These are phyloP conservation scores for Cynara cardunculus DNA, from an alignment of 129 eudicot genomes.

Conservation along the genomic window DNA sequence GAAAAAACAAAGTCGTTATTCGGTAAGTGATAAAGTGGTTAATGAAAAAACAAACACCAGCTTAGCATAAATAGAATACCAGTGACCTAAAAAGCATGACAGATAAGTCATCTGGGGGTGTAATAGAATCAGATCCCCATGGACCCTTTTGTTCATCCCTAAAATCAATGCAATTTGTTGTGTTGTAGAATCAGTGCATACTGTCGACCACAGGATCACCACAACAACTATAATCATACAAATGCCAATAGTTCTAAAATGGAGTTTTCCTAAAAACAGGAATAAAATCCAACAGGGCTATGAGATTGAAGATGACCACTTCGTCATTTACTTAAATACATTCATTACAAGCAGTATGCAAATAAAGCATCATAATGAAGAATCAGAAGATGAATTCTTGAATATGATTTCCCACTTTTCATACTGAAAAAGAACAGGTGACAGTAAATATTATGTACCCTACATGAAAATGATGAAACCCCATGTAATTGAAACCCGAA, in stretches of 20 bases:
- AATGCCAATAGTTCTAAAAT: background rate
- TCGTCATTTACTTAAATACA: background rate
- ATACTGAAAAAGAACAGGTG: background rate
- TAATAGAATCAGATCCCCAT: too few relatives aligned
- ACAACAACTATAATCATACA: too few relatives aligned
- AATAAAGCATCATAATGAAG: background rate
- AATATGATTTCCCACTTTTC: constrained; percentile 5
- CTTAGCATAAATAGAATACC: too few relatives aligned
- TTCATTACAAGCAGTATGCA: background rate
- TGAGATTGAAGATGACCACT: background rate
- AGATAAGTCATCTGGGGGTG: too few relatives aligned
- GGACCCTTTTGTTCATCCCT: too few relatives aligned
- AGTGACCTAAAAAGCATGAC: too few relatives aligned
- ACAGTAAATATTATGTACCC: constrained; percentile 18
- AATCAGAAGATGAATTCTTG: background rate
- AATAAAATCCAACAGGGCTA: background rate
- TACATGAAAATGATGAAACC: background rate
- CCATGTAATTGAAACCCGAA: background rate
- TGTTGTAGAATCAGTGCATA: too few relatives aligned
- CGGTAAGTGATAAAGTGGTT: too few relatives aligned
- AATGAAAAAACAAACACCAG: too few relatives aligned
- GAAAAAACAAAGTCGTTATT: too few relatives aligned
- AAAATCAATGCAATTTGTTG: too few relatives aligned
- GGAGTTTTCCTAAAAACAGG: background rate
- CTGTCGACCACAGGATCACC: background rate